Evolutionary conservation across 805 yeast species (phyloP), one percentile per base, ranked within the genome.

Genomic region (Teunomyces cretensis): DNA sequence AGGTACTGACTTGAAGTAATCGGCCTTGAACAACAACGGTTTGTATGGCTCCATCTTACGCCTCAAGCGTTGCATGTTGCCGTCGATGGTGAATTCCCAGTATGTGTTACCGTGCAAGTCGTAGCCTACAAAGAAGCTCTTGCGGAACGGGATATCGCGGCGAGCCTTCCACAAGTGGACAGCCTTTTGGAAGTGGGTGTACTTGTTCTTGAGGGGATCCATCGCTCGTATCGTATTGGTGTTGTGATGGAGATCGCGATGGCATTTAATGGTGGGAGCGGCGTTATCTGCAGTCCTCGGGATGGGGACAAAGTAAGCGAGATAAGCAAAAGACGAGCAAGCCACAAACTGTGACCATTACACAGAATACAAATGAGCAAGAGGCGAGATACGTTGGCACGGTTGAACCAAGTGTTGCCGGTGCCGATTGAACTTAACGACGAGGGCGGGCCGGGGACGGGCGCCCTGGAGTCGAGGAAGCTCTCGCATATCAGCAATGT

Each of bases 31-130:
- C 4, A 71, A 59, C 44, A 72, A 70, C 36, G 72, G 69, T 31
- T 67, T 62, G 33, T 65, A 60, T 9, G 88, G 87, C 45, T 83
- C 81, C 44, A 83, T 74, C 43, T 84, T 79, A 37, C 96, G 64
- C 40, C 96, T 67, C 47, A 83, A 71, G 46, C 83, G 62, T 19
- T 63, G 67, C 53, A 80, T 71, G 54, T 76, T 74, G 5, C 76
- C 75, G 48, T 79, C 81, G 19, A 78, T 68, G 42, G 74, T 72
- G 62, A 84, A 82, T 60, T 88, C 96, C 96, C 96, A 88, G 66
- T 84, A 88, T 1, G 92, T 81, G 61, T 88, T 88, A 2, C 94
- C 96, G 32, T 80, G 81, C n/a, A 88, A 70, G 57, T 88, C 96
- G 57, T 86, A 87, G 2, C 89, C 87, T 15, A 83, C 72, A 54